Evolutionary conservation across 345 rosid species (phyloP), one percentile per base, ranked within the genome.

Genomic region (Conringia planisiliqua): DNA sequence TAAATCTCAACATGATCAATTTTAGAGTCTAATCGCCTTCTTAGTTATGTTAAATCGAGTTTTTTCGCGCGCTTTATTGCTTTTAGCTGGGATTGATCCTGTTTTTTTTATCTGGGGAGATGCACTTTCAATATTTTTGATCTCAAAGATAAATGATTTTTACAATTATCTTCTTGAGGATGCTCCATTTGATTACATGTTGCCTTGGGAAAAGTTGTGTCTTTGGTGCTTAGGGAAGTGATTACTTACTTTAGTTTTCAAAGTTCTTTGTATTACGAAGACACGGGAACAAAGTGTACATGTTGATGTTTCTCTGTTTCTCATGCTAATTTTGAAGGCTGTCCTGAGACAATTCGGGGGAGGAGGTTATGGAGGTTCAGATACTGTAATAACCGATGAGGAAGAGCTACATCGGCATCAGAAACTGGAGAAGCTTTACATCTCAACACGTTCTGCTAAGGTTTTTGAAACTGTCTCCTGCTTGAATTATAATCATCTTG

Each of bases 381-480:
- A 91, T 77, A 70, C 65, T 66, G 43, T 88, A 68, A 52, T 88
- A 72, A 79, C 92, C 24, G 97, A 93, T 67, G 96, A 89, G 78
- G 86, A 83, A 35, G 97, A 91, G 78, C 77, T 89, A 54, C 87
- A 79, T 36, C 86, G 85, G 36, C 98, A 93, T 85, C 97, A 93
- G 78, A 91, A 81, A 72, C 88, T 93, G 40, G 96, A 91, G 87
- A 93, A 83, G 85, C 97, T 93, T 56, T 93, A 88, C 79, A 84
- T 93, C 55, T 93, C 98, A 57, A 93, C 98, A 1, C 97, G 97
- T 42, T 80, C 89, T 52, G 90, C 88, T 66, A 93, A 93, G 98
- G 98, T 93, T 83, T 79, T 42, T 35, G 32, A 54, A 12, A 14
- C 44, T 27, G 36, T 74, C 59, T 59, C 62, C 16, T 35, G 52